Evolutionary conservation across 2,329 filamentous ascomycete genomes (phyloP), one percentile per base, ranked within the genome.

Genomic region (Raffaelea arxii): DNA sequence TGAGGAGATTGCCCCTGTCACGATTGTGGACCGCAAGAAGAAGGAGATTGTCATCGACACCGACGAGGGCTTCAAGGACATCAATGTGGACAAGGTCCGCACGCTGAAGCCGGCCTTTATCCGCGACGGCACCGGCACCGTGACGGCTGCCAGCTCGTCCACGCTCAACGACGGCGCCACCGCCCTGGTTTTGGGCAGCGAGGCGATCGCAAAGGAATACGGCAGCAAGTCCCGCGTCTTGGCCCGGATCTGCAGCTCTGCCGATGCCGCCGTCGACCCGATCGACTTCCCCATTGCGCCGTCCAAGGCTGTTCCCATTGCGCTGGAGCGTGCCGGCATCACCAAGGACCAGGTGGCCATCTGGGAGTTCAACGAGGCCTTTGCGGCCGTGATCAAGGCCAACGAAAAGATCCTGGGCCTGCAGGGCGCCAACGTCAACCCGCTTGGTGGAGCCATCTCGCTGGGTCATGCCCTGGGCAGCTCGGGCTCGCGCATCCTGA

Each of bases 341-440:
- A 87, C 80, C 53, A 88, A 90, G 66, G 84, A 94, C 41, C 86
- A 97, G 64, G 88, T 98, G 40, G 82, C 91, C 5, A 71, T 96
- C 21, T 97, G 92, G 91, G 92, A 97, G 64, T 95, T 98, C 66
- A 98, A 98, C 65, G 92, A 98, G 69, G 92, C 92, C 0, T 98
- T 98, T 62, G 91, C 92, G 24, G 87, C 86, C 4, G 90, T 96
- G 25, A 92, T 96, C 65, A 89, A 92, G 62, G 90, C 91, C 37
- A 96, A 97, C 60, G 84, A 87, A 58, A 38, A 83, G 82, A 89
- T 94, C 51, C 77, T 95, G 27, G 86, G 84, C 38, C 77, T 96
- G 3, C 77, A 90, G 53, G 74, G 77, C 41, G 86, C 86, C 36
- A 83, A 79, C 30, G 86, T 96, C 38, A 96, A 97, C 65, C 84